Evolutionary conservation across 345 rosid species (phyloP).

Genomic region (Citrus unshiu): DNA sequence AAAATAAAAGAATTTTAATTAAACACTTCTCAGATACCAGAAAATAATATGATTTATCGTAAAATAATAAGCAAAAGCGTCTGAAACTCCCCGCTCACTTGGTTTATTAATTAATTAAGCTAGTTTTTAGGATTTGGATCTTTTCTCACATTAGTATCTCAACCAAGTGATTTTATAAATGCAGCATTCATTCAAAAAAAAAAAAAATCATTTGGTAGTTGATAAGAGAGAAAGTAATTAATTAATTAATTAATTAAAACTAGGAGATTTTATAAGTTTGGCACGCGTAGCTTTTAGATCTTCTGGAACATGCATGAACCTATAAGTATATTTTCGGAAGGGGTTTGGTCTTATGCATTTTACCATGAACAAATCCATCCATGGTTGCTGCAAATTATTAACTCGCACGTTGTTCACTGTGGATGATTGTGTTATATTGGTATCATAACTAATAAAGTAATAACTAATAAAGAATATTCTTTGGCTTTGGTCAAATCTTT

Average conservation of each 20-base stretch:
- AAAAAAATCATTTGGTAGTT: background rate
- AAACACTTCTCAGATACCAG: background rate
- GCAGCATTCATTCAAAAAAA: too few relatives aligned
- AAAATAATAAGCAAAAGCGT: too few relatives aligned
- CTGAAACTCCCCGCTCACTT: too few relatives aligned
- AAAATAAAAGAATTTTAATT: too few relatives aligned
- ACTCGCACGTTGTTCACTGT: conserved; percentile 3
- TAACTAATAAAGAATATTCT: background rate
- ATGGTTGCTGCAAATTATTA: background rate
- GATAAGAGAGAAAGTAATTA: background rate
- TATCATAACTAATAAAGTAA: background rate
- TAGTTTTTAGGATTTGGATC: too few relatives aligned
- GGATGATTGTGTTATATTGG: background rate
- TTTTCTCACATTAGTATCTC: too few relatives aligned
- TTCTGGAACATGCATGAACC: conserved; percentile 20
- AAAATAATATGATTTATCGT: too few relatives aligned
- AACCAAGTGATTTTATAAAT: too few relatives aligned
- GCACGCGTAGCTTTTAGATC: background rate
- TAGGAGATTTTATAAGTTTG: background rate
- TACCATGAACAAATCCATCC: background rate
- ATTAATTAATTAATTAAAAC: background rate
- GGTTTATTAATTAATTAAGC: too few relatives aligned
- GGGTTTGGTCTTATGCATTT: background rate
- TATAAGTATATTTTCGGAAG: background rate
- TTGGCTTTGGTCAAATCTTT: background rate